Percentiles rank a stretch among this genome's conserved stretches.
phyloP scores from a whole-genome alignment of 2,329 filamentous ascomycete species.

The Aspergillus piperis region DNA sequence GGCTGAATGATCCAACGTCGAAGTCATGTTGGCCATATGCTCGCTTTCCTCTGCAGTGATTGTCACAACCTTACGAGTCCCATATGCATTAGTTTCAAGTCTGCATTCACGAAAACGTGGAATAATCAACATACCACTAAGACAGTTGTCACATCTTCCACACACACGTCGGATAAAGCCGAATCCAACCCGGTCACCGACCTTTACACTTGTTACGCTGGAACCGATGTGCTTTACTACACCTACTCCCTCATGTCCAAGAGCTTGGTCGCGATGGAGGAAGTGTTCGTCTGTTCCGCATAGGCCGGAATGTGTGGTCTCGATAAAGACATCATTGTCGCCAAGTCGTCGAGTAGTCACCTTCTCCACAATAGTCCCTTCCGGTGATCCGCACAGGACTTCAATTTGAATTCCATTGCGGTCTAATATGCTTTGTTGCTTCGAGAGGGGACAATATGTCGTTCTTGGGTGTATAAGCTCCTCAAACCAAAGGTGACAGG shows the following conservation, averaged over 20 bases:
- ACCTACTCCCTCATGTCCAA: conserved; percentile 58
- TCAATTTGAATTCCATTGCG: no score
- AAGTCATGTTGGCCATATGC: conserved; percentile 29
- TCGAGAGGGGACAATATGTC: no score
- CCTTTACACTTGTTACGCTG: conserved; percentile 47
- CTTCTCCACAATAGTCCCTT: no score
- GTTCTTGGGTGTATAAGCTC: no score
- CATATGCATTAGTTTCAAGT: background rate
- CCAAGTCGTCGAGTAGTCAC: background rate
- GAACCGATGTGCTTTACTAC: conserved; percentile 51
- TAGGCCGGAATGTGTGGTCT: conserved; percentile 24
- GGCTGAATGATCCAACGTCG: conserved; percentile 34
- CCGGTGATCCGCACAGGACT: no score
- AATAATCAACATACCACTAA: conserved; percentile 14
- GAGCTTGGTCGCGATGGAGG: conserved; percentile 22
- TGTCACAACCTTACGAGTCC: conserved; percentile 15
- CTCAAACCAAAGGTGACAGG: no score
- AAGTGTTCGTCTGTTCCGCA: conserved; percentile 27
- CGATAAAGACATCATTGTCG: conserved; percentile 19
- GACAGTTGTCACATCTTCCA: conserved; percentile 32
- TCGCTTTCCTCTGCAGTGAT: conserved; percentile 24
- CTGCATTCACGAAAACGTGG: background rate
- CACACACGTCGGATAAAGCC: conserved; percentile 32
- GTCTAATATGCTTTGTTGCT: no score
- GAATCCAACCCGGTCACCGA: conserved; percentile 38